Evolutionary conservation across 1,284 basidiomycete species (phyloP), one percentile per base, ranked within the genome.

Genomic region (Cutaneotrichosporon mucoides): DNA sequence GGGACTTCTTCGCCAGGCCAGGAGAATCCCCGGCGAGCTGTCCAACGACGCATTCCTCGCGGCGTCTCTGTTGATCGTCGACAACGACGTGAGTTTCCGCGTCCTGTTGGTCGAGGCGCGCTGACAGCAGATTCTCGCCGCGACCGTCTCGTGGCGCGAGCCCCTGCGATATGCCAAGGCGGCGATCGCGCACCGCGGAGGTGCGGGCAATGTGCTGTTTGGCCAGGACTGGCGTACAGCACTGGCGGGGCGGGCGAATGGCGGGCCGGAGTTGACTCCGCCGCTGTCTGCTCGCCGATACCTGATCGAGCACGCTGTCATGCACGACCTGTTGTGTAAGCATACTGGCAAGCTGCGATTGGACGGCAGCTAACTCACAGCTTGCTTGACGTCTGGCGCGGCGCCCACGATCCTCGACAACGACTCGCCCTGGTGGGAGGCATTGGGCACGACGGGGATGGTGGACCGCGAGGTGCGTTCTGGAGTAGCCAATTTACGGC

Each of bases 111-210:
- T 42, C 11, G 37, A 38, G 11, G 11, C 11, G 6, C 6, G 24
- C 58, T 55, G 42, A 59, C 53, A 15, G 3, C 53, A 73, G 71
- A 63, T 75, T 6, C 62, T 75, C 2, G 68, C 67, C 1, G 66
- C 71, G 6, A 62, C 60, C 15, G 54, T 65, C 5, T 61, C 65
- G 7, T 75, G 73, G 73, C 57, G 70, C 4, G 73, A 75, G 49
- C 62, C 67, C 1, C 54, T 68, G 15, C 64, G 69, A 4, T 63
- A 70, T 24, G 68, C 66, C 15, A 59, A 66, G 11, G 56, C 58
- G 1, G 58, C 69, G 0, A 64, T 75, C 10, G 61, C 63, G 1
- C 59, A 61, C 38, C 65, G 73, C 35, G 73, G 71, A 4, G 71
- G 73, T 7, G 68, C 66, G 12, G 65, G 64, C 13, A 55, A 53